Evolutionary conservation across 1,284 basidiomycete species (phyloP).

Genomic region (Hymenochaete sp.): DNA sequence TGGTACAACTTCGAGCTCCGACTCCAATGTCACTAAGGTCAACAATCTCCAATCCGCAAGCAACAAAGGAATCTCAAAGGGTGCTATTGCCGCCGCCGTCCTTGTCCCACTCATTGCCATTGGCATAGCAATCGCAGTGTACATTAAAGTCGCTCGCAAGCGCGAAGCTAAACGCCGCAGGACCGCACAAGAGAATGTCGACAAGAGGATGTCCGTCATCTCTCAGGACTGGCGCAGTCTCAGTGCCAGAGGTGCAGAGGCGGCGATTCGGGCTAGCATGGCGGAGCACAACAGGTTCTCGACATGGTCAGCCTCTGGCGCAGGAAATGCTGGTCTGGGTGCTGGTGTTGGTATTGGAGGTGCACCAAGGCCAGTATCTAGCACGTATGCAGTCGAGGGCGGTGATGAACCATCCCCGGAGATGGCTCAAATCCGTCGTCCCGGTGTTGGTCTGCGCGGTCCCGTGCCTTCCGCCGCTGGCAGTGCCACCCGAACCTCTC

Average conservation of each 20-base stretch:
- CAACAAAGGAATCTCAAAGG: slow-evolving; percentile 41
- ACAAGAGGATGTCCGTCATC: slow-evolving; percentile 78
- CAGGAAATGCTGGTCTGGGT: slow-evolving; percentile 35
- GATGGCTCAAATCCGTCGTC: slow-evolving; percentile 45
- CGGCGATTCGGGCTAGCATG: slow-evolving; percentile 64
- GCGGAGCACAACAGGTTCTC: slow-evolving; percentile 38
- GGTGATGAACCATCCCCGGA: slow-evolving; percentile 26
- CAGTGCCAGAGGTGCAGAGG: slow-evolving; percentile 60
- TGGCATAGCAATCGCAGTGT: slow-evolving; percentile 39
- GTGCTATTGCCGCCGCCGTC: slow-evolving; percentile 70
- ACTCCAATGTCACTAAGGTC: slow-evolving; percentile 29
- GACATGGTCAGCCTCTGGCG: slow-evolving; percentile 45
- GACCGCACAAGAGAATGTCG: slow-evolving; percentile 62
- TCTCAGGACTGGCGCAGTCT: slow-evolving; percentile 70
- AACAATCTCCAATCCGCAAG: slow-evolving; percentile 27
- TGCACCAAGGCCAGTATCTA: slow-evolving; percentile 36
- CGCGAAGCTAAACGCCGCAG: slow-evolving; percentile 53
- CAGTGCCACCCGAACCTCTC: slow-evolving; percentile 36
- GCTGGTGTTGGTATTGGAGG: slow-evolving; percentile 24
- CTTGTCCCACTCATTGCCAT: slow-evolving; percentile 59
- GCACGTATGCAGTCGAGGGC: slow-evolving; percentile 36
- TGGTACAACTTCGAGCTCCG: slow-evolving; percentile 31
- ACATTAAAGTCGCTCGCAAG: slow-evolving; percentile 50
- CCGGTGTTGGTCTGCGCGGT: slow-evolving; percentile 29
- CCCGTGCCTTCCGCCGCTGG: slow-evolving; percentile 36